phyloP scores from a whole-genome alignment of 495 filamentous ascomycete genomes.

The Xylaria cubensis region DNA sequence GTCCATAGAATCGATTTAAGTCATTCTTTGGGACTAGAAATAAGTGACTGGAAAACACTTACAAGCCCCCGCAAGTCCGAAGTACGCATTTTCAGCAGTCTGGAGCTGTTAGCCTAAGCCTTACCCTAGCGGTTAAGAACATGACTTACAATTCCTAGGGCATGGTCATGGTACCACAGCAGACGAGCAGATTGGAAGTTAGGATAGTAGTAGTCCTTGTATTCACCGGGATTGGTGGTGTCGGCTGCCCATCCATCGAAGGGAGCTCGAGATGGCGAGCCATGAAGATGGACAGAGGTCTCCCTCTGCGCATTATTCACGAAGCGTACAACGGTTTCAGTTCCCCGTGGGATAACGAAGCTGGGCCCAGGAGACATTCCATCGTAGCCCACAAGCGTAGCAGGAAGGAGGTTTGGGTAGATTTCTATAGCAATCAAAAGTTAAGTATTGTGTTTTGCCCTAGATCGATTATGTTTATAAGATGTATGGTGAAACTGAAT shows the following conservation, averaged over 20 bases:
- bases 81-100: constrained; percentile 62
- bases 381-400: constrained; percentile 59
- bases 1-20: background rate
- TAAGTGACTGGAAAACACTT: background rate
- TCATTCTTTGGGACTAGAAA: background rate
- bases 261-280: constrained; percentile 53
- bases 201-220: constrained; percentile 68
- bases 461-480: background rate
- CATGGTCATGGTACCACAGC: constrained; percentile 68
- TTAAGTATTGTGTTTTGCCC: background rate
- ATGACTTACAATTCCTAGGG: constrained; percentile 41
- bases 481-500: background rate
- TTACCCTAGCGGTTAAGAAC: background rate
- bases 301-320: constrained; percentile 53
- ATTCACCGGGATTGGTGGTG: constrained; percentile 53
- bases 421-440: constrained; percentile 33
- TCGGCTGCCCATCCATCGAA: constrained; percentile 66
- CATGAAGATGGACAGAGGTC: constrained; percentile 59
- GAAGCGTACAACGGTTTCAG: constrained; percentile 59
- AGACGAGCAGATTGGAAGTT: constrained; percentile 57
- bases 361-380: constrained; percentile 62
- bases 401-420: constrained; percentile 53
- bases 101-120: constrained; percentile 28
- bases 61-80: constrained; percentile 56
- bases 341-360: constrained; percentile 50